phyloP scores from a whole-genome alignment of 1,139 yeast genomes.

The Hyphopichia wangnamkhiaoensis region DNA sequence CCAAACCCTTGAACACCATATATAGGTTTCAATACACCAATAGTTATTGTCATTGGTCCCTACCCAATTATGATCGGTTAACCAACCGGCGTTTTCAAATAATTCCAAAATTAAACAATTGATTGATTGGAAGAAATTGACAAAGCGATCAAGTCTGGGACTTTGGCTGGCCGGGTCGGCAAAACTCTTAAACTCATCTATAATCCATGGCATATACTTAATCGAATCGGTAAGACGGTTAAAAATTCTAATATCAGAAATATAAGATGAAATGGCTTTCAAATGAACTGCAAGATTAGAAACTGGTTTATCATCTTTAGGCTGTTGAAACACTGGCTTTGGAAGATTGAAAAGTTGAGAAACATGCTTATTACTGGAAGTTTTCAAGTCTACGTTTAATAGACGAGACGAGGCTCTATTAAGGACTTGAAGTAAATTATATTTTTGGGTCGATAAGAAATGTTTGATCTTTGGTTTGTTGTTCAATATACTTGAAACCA shows the following conservation, averaged over 20 bases:
- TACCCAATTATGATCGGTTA: constrained; percentile 57
- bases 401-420: constrained; percentile 10
- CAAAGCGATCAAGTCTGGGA: constrained; percentile 33
- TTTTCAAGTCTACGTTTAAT: constrained; percentile 18
- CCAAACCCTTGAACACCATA: constrained; percentile 60
- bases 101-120: constrained; percentile 50
- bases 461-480: constrained; percentile 35
- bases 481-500: constrained; percentile 41
- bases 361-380: constrained; percentile 17
- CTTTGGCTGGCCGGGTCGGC: constrained; percentile 23
- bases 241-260: constrained; percentile 56
- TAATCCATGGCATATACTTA: constrained; percentile 52
- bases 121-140: constrained; percentile 43
- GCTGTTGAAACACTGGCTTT: constrained; percentile 6
- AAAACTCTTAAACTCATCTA: constrained; percentile 38
- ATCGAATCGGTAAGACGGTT: constrained; percentile 55
- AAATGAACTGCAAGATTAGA: constrained; percentile 41
- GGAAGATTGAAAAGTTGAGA: constrained; percentile 3
- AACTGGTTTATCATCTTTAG: constrained; percentile 13
- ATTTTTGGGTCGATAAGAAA: constrained; percentile 31
- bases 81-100: constrained; percentile 60
- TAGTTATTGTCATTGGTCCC: constrained; percentile 43
- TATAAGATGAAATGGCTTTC: constrained; percentile 43
- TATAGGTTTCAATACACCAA: constrained; percentile 48
- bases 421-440: constrained; percentile 21